Evolutionary conservation across 2,329 filamentous ascomycete genomes (phyloP).

Genomic region (Fusarium poae): DNA sequence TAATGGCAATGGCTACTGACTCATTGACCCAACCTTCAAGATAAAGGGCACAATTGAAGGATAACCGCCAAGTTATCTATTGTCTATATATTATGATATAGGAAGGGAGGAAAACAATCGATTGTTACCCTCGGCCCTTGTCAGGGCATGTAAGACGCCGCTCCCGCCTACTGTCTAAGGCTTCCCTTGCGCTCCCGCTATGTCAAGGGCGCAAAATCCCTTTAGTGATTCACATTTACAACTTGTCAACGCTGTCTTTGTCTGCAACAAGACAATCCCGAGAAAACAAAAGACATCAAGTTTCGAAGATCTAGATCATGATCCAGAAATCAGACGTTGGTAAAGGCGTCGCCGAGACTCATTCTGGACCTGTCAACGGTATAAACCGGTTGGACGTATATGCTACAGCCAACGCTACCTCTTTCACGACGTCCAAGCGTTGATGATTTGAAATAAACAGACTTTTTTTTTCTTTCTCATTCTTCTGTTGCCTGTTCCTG

Average conservation of each 20-base stretch:
- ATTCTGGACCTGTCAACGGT: conserved; percentile 24
- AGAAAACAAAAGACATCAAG: not conserved
- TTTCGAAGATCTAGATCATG: conserved; percentile 20
- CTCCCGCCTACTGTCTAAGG: conserved; percentile 30
- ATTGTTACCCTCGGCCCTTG: conserved; percentile 4
- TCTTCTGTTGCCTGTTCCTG: not conserved
- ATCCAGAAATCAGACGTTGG: conserved; percentile 15
- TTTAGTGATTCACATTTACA: conserved; percentile 16
- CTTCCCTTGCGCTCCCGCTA: conserved; percentile 22
- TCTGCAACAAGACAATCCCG: not conserved
- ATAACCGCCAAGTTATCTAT: conserved; percentile 5
- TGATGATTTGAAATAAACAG: conserved; percentile 32
- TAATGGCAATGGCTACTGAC: not conserved
- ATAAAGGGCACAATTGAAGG: not conserved
- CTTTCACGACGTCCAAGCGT: conserved; percentile 18
- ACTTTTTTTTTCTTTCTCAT: not conserved
- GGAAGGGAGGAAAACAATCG: conserved; percentile 2
- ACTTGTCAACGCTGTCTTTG: not conserved
- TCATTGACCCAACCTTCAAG: not conserved
- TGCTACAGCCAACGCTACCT: not conserved
- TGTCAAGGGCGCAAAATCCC: conserved; percentile 14
- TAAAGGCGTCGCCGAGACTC: conserved; percentile 24
- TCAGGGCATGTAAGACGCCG: conserved; percentile 8
- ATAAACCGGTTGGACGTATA: conserved; percentile 5
- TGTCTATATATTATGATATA: conserved; percentile 5